phyloP scores from a whole-genome alignment of 1,139 yeast genomes.

The Meyerozyma elateridarum region DNA sequence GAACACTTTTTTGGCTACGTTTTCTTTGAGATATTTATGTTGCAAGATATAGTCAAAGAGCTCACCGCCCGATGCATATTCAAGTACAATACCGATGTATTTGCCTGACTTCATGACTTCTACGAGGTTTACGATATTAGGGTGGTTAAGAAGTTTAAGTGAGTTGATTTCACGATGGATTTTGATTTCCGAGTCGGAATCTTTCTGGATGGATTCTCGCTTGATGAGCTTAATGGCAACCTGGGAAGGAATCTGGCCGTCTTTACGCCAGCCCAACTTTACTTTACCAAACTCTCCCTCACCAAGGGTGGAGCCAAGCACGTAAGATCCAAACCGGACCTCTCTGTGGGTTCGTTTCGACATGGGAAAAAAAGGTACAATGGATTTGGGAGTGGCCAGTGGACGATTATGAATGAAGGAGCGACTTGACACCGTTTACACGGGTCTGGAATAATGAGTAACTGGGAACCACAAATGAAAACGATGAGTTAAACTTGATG shows the following conservation, averaged over 20 bases:
- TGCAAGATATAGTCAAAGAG: slow-evolving; percentile 87
- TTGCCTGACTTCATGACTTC: slow-evolving; percentile 93
- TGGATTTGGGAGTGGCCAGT: too few species aligned
- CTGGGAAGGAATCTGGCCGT: slow-evolving; percentile 70
- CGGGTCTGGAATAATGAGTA: too few species aligned
- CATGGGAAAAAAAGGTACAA: neutral
- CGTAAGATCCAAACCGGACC: slow-evolving; percentile 79
- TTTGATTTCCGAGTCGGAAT: slow-evolving; percentile 80
- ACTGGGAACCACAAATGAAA: too few species aligned
- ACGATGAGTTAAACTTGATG: too few species aligned
- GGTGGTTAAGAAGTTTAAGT: slow-evolving; percentile 78
- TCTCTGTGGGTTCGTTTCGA: slow-evolving; percentile 42
- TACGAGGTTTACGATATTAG: slow-evolving; percentile 86
- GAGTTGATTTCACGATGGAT: slow-evolving; percentile 93
- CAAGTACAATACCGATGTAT: slow-evolving; percentile 92
- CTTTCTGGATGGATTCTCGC: slow-evolving; percentile 78
- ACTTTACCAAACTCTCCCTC: slow-evolving; percentile 98
- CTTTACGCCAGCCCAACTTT: slow-evolving; percentile 93
- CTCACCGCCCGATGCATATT: slow-evolving; percentile 97
- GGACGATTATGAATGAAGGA: too few species aligned
- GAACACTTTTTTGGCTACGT: slow-evolving; percentile 79
- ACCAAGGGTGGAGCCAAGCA: slow-evolving; percentile 90
- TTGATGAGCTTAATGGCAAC: slow-evolving; percentile 92
- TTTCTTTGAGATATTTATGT: slow-evolving; percentile 81
- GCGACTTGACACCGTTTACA: too few species aligned